A percentile compares a stretch with the other conserved stretches of the same genome.
Evolutionary conservation across 441 rosid genomes (phyloP).

Genomic region (Eutrema salsugineum): DNA sequence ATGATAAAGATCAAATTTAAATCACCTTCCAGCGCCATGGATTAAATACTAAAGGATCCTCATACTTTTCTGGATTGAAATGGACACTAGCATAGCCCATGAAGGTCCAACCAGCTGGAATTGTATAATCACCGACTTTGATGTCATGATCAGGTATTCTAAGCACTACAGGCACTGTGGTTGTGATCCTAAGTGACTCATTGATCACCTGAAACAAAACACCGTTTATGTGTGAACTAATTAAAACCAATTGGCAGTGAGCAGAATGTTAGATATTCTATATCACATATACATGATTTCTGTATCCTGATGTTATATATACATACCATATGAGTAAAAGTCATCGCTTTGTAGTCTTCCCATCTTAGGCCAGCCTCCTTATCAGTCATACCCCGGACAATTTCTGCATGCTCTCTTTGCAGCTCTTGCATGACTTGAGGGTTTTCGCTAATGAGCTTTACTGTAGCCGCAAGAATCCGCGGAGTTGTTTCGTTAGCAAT

Average conservation of each 20-base stretch:
- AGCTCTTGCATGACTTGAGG: conserved; percentile 17
- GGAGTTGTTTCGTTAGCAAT: conserved; percentile 20
- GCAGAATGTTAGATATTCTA: neutral
- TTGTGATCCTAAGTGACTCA: no score
- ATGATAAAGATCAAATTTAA: neutral
- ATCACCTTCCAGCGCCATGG: conserved; percentile 30
- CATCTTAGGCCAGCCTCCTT: conserved; percentile 11
- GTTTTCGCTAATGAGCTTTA: conserved; percentile 9
- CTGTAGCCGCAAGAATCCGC: neutral
- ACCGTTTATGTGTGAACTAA: no score
- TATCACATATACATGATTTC: no score
- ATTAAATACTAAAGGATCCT: conserved; percentile 19
- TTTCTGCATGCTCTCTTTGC: neutral
- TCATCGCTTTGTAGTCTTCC: conserved; percentile 45
- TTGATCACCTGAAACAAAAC: no score
- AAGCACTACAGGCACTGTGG: no score
- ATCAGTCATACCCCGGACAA: neutral
- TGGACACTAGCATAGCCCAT: conserved; percentile 13
- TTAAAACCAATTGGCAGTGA: no score
- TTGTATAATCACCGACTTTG: conserved; percentile 8
- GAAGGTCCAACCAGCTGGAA: conserved; percentile 25
- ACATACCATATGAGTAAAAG: conserved; percentile 31
- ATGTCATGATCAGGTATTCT: neutral
- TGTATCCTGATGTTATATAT: no score
- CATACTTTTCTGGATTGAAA: conserved; percentile 7